These are phyloP conservation scores for Aspergillus unguis DNA, from an alignment of 2,329 filamentous ascomycete genomes.

Conservation along the genomic window DNA sequence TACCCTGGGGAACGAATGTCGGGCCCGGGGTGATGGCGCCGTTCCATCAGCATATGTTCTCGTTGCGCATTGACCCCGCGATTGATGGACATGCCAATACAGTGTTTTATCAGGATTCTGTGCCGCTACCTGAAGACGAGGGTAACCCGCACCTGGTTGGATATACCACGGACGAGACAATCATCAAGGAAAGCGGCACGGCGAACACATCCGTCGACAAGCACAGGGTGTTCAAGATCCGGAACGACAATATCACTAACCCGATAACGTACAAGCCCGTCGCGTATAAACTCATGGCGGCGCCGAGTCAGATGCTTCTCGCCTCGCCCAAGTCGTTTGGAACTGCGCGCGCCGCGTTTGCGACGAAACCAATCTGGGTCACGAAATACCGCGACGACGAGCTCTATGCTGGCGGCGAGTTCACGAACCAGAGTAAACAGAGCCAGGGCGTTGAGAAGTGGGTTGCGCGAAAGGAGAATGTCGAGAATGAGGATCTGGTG, in stretches of 20 bases:
- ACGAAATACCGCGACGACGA: conserved; percentile 53
- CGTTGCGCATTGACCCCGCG: conserved; percentile 61
- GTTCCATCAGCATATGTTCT: conserved; percentile 77
- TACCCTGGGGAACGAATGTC: conserved; percentile 67
- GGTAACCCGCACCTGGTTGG: conserved; percentile 61
- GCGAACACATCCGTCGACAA: conserved; percentile 52
- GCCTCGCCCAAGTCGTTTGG: conserved; percentile 46
- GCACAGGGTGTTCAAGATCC: conserved; percentile 53
- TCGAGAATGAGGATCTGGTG: conserved; percentile 47
- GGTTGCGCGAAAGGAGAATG: conserved; percentile 46
- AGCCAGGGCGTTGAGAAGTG: conserved; percentile 54
- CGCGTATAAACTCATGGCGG: conserved; percentile 50
- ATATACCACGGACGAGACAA: conserved; percentile 55
- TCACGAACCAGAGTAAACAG: conserved; percentile 52
- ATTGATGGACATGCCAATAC: conserved; percentile 56
- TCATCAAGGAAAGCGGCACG: conserved; percentile 48
- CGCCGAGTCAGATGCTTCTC: conserved; percentile 50
- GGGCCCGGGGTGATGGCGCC: conserved; percentile 66
- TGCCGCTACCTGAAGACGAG: conserved; percentile 51
- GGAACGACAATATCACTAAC: conserved; percentile 48
- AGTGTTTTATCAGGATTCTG: conserved; percentile 55
- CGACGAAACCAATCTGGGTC: conserved; percentile 54
- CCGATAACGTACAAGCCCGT: conserved; percentile 46
- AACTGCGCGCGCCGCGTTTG: conserved; percentile 48
- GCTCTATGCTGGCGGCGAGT: conserved; percentile 51